Evolutionary conservation across 208 protist species (phyloP).

Genomic region (Crithidia bombi): DNA sequence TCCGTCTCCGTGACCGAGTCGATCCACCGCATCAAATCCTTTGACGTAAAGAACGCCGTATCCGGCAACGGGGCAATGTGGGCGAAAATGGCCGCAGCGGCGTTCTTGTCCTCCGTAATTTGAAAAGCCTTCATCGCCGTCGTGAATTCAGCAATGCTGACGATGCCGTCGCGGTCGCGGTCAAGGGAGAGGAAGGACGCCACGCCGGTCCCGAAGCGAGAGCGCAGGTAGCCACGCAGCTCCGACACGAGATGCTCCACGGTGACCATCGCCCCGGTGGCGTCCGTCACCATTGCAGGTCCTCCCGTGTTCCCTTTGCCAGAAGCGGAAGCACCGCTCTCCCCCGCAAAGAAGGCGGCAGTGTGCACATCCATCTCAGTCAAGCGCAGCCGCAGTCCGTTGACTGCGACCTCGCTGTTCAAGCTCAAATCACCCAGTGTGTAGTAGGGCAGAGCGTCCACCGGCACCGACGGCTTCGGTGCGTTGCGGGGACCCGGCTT

Average conservation of each 20-base stretch:
- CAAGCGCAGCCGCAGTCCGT: conserved; percentile 74
- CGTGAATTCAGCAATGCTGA: conserved; percentile 78
- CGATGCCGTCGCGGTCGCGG: conserved; percentile 81
- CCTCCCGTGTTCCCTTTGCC: conserved; percentile 1
- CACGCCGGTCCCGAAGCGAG: conserved; percentile 73
- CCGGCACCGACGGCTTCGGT: conserved; percentile 19
- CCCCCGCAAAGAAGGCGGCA: conserved; percentile 57
- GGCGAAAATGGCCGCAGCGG: conserved; percentile 64
- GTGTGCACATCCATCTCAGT: conserved; percentile 84
- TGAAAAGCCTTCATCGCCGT: conserved; percentile 64
- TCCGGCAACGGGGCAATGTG: conserved; percentile 48
- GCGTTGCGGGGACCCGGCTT: conserved; percentile 48
- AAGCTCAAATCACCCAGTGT: conserved; percentile 67
- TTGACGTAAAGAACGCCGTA: conserved; percentile 71
- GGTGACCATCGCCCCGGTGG: conserved; percentile 36
- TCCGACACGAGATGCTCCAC: conserved; percentile 60
- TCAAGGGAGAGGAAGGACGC: conserved; percentile 88
- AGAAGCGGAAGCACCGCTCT: conserved; percentile 34
- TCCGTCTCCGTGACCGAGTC: conserved; percentile 43
- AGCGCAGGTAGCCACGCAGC: conserved; percentile 71
- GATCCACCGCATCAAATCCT: conserved; percentile 81
- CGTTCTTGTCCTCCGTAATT: conserved; percentile 69
- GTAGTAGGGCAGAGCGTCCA: conserved; percentile 50
- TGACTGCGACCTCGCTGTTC: conserved; percentile 70
- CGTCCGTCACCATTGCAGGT: conserved; percentile 28